Percentiles rank a stretch among this genome's conserved stretches.
These are phyloP conservation scores for Citrus unshiu DNA, from an alignment of 345 rosid species.

Conservation along the genomic window DNA sequence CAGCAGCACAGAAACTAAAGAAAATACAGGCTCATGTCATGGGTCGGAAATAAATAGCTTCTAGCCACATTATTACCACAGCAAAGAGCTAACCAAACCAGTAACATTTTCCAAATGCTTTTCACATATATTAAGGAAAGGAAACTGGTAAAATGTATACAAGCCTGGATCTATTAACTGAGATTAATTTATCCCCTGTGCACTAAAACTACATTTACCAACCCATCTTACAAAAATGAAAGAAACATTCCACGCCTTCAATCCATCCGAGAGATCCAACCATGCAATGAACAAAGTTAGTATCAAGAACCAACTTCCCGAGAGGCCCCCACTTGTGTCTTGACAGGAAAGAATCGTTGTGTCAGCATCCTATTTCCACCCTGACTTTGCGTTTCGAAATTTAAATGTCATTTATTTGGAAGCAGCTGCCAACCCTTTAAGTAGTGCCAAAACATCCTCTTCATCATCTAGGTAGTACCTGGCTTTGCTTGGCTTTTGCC, in stretches of 20 bases:
- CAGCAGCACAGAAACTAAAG: no score
- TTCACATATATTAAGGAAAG: not conserved
- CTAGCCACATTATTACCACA: no score
- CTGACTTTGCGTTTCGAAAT: not conserved
- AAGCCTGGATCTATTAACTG: not conserved
- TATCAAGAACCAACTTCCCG: constrained; percentile 1
- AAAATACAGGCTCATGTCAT: not conserved
- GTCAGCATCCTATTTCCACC: constrained; percentile 5
- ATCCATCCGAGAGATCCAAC: not conserved
- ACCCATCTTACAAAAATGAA: not conserved
- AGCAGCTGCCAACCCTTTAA: constrained; percentile 37
- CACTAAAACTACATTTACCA: not conserved
- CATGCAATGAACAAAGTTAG: not conserved
- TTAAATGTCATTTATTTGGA: constrained; percentile 23
- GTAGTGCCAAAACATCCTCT: constrained; percentile 35
- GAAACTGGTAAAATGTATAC: not conserved
- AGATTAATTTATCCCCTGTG: not conserved
- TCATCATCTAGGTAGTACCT: constrained; percentile 53
- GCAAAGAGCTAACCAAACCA: not conserved
- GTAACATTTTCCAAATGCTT: not conserved
- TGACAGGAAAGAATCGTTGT: not conserved
- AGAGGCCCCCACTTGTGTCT: not conserved
- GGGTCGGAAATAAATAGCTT: not conserved
- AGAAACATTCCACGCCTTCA: not conserved
- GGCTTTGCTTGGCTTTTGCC: constrained; percentile 65